These are phyloP conservation scores for Olyra latifolia DNA, from an alignment of 176 grass and related monocot genomes.

Conservation along the genomic window DNA sequence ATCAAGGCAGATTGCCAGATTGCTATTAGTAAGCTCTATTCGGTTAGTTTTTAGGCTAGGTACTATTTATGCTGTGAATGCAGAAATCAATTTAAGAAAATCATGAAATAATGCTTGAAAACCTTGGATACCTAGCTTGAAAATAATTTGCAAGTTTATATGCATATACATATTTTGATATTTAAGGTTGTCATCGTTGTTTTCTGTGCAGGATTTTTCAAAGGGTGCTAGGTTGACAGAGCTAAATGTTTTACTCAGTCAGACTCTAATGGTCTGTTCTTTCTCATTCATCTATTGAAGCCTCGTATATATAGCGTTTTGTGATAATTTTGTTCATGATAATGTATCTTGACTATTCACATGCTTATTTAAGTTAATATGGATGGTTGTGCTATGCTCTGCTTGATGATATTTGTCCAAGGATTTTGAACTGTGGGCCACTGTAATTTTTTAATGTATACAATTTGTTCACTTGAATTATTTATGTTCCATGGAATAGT, in stretches of 20 bases:
- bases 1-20: background rate
- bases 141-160: slow-evolving; percentile 24
- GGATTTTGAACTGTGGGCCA: slow-evolving; percentile 2
- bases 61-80: slow-evolving; percentile 8
- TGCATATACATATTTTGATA: slow-evolving; percentile 19
- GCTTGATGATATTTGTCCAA: slow-evolving; percentile 13
- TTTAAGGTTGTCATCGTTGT: slow-evolving; percentile 27
- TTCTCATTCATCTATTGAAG: slow-evolving; percentile 32
- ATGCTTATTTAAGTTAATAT: background rate
- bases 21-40: background rate
- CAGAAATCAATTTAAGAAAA: slow-evolving; percentile 22
- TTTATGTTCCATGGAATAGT: slow-evolving; percentile 5
- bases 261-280: slow-evolving; percentile 88
- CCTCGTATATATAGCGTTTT: slow-evolving; percentile 13
- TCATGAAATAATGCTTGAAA: slow-evolving; percentile 20
- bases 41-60: background rate
- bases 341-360: slow-evolving; percentile 10
- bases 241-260: slow-evolving; percentile 89
- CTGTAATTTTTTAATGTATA: background rate
- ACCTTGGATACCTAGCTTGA: background rate
- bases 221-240: slow-evolving; percentile 76
- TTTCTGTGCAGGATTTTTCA: slow-evolving; percentile 79
- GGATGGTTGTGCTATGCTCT: slow-evolving; percentile 3
- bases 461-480: background rate
- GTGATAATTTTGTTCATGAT: slow-evolving; percentile 18